A percentile compares a stretch with the other conserved stretches of the same genome.
Evolutionary conservation across 2,329 filamentous ascomycete species (phyloP).

Genomic region (Pseudogymnoascus destructans): DNA sequence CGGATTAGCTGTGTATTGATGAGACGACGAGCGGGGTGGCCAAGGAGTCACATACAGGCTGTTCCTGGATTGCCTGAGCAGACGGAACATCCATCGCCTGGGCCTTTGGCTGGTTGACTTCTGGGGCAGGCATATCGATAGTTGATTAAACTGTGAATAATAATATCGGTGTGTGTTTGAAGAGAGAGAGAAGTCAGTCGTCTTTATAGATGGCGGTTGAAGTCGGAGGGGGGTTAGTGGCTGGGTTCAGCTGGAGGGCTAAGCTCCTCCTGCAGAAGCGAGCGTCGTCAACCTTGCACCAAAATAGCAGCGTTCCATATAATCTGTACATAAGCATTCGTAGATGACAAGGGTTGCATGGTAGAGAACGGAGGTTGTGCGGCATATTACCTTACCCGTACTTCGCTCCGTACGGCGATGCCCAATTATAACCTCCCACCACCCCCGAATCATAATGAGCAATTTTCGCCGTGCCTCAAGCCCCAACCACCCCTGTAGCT

Average conservation of each 20-base stretch:
- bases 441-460: too few relatives aligned
- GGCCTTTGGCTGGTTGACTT: constrained; percentile 7
- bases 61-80: constrained; percentile 12
- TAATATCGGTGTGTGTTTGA: not conserved
- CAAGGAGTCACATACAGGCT: constrained; percentile 14
- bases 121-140: constrained; percentile 9
- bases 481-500: too few relatives aligned
- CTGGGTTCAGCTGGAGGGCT: constrained; percentile 7
- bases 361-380: not conserved
- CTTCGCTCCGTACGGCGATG: not conserved
- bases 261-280: constrained; percentile 2
- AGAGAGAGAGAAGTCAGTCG: not conserved
- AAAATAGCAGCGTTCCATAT: not conserved
- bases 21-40: not conserved
- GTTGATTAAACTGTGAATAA: not conserved
- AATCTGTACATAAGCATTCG: not conserved
- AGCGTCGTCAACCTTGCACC: not conserved
- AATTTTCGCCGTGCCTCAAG: too few relatives aligned
- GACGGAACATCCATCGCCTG: constrained; percentile 9
- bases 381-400: constrained; percentile 3
- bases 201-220: not conserved
- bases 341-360: not conserved
- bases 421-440: too few relatives aligned
- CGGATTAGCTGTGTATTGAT: not conserved
- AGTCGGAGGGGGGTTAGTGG: not conserved